Evolutionary conservation across 768 basidiomycete species (phyloP).

Genomic region (Tulasnella sp.): DNA sequence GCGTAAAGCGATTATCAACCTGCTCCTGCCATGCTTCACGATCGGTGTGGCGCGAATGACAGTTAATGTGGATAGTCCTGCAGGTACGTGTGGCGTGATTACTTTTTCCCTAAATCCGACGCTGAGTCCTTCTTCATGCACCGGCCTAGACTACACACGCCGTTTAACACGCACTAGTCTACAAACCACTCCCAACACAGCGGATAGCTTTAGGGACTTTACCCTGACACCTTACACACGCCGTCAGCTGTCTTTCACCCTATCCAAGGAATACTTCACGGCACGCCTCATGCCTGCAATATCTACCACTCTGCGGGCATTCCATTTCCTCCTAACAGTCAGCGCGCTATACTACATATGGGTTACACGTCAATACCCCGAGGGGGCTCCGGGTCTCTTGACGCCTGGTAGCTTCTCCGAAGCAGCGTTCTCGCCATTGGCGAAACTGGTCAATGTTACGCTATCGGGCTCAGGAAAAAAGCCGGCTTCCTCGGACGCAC

Average conservation of each 20-base stretch:
- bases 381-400: slow-evolving; percentile 10
- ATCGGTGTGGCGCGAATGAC: slow-evolving; percentile 24
- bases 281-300: slow-evolving; percentile 16
- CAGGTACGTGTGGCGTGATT: slow-evolving; percentile 10
- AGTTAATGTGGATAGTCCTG: slow-evolving; percentile 7
- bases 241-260: slow-evolving; percentile 25
- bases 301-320: not conserved
- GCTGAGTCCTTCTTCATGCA: not conserved
- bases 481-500: not conserved
- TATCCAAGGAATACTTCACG: slow-evolving; percentile 8
- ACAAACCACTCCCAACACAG: slow-evolving; percentile 3
- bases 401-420: slow-evolving; percentile 10
- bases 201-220: slow-evolving; percentile 11
- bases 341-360: slow-evolving; percentile 1
- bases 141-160: slow-evolving; percentile 17
- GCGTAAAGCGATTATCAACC: not conserved
- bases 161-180: not conserved
- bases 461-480: slow-evolving; percentile 7
- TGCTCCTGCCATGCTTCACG: slow-evolving; percentile 24
- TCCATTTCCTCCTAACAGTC: slow-evolving; percentile 16
- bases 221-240: slow-evolving; percentile 5
- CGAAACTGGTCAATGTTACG: slow-evolving; percentile 11
- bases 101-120: slow-evolving; percentile 9
- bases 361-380: slow-evolving; percentile 7
- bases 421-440: slow-evolving; percentile 1